Evolutionary conservation across 208 protist genomes (phyloP), one percentile per base, ranked within the genome.

Genomic region (Plasmodiophora brassicae): DNA sequence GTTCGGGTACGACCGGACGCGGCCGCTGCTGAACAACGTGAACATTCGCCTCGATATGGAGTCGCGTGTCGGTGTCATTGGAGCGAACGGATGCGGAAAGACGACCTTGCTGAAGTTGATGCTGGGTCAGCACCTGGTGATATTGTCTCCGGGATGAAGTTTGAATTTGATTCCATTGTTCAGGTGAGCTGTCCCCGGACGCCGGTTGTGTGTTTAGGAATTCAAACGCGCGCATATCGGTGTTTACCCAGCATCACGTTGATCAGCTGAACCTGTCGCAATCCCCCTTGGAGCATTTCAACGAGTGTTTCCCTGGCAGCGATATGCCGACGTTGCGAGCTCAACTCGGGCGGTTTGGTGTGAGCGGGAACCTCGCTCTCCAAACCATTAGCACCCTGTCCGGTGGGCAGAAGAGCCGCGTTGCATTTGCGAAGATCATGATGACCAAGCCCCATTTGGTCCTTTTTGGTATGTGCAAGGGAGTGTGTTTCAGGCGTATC

Each of bases 21-120:
- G 5, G 5, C 65, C 65, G 5, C n/a, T 78, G 65, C 41, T 78
- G 65, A 32, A 32, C n/a, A 78, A 5, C n/a, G n/a, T 78, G 32
- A 78, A 78, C n/a, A 78, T 78, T 38, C 5, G 65, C 10, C 65
- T 78, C n/a, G 65, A 78, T 32, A 78, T 78, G 65, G 65, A 78
- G 10, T 78, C 65, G 5, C 5, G 65, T 36, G n/a, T 78, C 65
- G 65, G 65, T 8, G 65, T 78, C 65, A 78, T 78, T 78, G 65
- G 89, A 0, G 41, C 39, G 5, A 90, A 90, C 38, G 89, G 89
- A 41, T 46, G 44, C 0, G 89, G 89, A 8, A 90, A 90, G 54
- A 83, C 87, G 1, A 90, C 87, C 1, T 65, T 90, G 25, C 71
- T 90, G 32, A 90, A 90, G 36, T 41, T 60, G 87, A 90, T 90